Evolutionary conservation across 495 filamentous ascomycete genomes (phyloP), one percentile per base, ranked within the genome.

Genomic region (Xylaria acuta): DNA sequence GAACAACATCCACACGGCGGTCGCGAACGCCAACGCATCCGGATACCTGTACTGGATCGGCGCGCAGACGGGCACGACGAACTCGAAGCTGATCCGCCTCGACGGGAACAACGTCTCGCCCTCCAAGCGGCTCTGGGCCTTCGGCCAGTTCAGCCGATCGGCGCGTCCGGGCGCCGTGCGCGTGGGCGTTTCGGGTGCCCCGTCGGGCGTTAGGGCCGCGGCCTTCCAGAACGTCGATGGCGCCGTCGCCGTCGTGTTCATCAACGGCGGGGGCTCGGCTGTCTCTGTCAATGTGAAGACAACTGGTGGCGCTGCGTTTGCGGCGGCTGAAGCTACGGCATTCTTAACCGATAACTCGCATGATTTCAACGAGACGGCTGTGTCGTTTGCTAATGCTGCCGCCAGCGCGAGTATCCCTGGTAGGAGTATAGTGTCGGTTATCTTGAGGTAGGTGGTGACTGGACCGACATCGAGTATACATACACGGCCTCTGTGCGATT

Each of bases 11-110:
- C 84, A 85, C 70, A 75, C 76, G 7, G 84, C 79, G 16, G 63
- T 89, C 64, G 77, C 77, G 6, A 78, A 78, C 58, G 80, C 76
- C 5, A 86, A 86, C 71, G 77, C 80, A 14, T 84, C 81, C 34
- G 87, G 78, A 0, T 88, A 85, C 53, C 76, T 89, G 30, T 89
- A 87, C 76, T 89, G 87, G 87, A 80, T 85, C 58, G 86, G 87
- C 32, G 80, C 77, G 34, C 82, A 86, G 73, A 79, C 79, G 32
- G 79, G 78, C 62, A 75, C 80, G 30, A 81, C 80, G 0, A 81
- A 84, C 69, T 77, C 76, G 16, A 82, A 86, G 64, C 82, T 86
- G 43, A 75, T 86, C 25, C 80, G 79, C 8, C 73, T 86, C 22
- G 72, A 73, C 69, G 76, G 75, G 45, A 59, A 77, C 4, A 73